Conservation (phyloP, 257 asterid genomes). For the Leptodermis oblonga region DNA sequence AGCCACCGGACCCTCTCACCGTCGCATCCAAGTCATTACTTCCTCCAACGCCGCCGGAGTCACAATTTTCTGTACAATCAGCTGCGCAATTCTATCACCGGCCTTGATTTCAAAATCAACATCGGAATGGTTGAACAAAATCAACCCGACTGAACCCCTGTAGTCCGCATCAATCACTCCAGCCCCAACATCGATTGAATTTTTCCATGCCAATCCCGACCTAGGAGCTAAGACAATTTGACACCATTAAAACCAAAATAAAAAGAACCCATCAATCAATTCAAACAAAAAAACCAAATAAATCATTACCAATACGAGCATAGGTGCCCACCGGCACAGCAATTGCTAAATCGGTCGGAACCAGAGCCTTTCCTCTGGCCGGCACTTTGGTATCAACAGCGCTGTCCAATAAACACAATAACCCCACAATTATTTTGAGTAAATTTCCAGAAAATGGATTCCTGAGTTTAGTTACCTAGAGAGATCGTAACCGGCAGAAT, state of each 20-base stretch:
- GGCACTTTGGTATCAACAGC: slow-evolving; percentile 64
- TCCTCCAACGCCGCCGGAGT: slow-evolving; percentile 36
- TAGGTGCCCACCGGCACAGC: slow-evolving; percentile 82
- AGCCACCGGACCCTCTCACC: slow-evolving; percentile 36
- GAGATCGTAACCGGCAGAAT: slow-evolving; percentile 48
- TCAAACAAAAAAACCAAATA: too few relatives aligned
- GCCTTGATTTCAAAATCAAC: slow-evolving; percentile 38
- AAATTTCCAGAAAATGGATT: too few relatives aligned
- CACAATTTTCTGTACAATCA: slow-evolving; percentile 32
- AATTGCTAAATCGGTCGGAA: slow-evolving; percentile 78
- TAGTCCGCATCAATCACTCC: slow-evolving; percentile 91
- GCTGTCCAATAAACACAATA: slow-evolving; percentile 23
- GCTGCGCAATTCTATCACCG: slow-evolving; percentile 44
- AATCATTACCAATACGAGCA: slow-evolving; percentile 62
- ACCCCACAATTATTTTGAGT: too few relatives aligned
- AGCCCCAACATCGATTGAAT: slow-evolving; percentile 83
- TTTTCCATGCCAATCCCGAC: slow-evolving; percentile 84
- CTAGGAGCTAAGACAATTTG: slow-evolving; percentile 47
- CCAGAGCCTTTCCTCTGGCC: slow-evolving; percentile 70
- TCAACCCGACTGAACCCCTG: slow-evolving; percentile 42
- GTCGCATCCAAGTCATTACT: slow-evolving; percentile 37
- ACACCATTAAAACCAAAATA: background rate
- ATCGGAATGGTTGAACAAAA: slow-evolving; percentile 39
- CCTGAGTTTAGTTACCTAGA: slow-evolving; percentile 27
- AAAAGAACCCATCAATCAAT: too few relatives aligned